Base-by-base conservation (phyloP, 805 yeast genomes). In the Candida coquimbonensis region DNA sequence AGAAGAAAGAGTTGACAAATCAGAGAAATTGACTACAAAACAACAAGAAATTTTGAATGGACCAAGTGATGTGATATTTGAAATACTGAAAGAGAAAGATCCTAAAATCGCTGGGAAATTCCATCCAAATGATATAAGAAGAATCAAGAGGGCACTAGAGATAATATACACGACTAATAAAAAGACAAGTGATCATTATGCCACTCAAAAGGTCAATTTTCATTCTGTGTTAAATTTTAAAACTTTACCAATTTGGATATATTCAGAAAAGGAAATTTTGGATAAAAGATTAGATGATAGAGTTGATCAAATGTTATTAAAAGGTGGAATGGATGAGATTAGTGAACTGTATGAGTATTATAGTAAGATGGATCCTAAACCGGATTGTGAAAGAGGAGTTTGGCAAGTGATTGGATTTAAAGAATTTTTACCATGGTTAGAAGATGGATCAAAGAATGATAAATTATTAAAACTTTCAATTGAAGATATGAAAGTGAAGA, bases 381-480 rank as follows among this genome's bases (percentile, higher is more conserved):
- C 83, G 9, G 80, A 73, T 47, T 65, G 78, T 46, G 83, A 84
- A 44, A 69, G 74, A 47, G 98, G 98, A 3, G 75, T 91, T 0
- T 89, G 89, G 89, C 98, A 93, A 65, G 96, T 87, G 2, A 87
- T 91, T 56, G 98, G 98, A 2, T 93, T 87, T 64, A 87, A 87
- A 60, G 96, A 88, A 57, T 88, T 88, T 58, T 58, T 87, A 34
- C 91, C 95, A 2, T 87, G 85, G 84, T 54, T 79, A 24, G 51
- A 56, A 31, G 38, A 60, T 8, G 61, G 55, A 0, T 51, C 46
- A 13, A 26, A 50, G 7, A 53, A 55, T 6, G 49, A 55, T 5
- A 37, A 21, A 7, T 42, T 53, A 14, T 73, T 74, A 43, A 59
- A 59, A 5, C 68, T 65, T 4, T 79, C 91, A 9, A 66, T 82